Evolutionary conservation across 495 filamentous ascomycete genomes (phyloP).

Genomic region (Daldinia caldariorum): DNA sequence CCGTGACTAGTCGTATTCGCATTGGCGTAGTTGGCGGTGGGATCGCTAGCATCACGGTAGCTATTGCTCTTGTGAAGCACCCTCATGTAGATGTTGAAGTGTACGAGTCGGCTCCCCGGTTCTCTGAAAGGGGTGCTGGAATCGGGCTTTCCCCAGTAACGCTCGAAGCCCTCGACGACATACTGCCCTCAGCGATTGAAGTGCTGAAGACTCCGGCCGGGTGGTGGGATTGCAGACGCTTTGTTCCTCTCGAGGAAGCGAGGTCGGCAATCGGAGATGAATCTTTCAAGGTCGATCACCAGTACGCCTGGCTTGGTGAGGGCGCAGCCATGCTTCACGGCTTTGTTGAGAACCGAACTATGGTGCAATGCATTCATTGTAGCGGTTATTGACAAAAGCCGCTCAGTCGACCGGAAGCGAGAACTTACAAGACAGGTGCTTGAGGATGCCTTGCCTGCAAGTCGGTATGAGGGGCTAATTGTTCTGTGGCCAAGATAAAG

Average conservation of each 20-base stretch:
- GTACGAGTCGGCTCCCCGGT: background rate
- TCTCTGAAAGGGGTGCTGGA: background rate
- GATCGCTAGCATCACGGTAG: background rate
- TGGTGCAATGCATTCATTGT: too few relatives aligned
- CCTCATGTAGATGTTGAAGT: background rate
- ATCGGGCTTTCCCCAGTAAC: background rate
- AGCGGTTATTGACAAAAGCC: too few relatives aligned
- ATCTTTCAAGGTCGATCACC: too few relatives aligned
- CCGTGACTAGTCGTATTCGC: too few relatives aligned
- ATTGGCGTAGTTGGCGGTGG: background rate
- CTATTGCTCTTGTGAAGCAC: background rate
- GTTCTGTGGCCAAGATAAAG: background rate
- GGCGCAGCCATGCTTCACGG: too few relatives aligned
- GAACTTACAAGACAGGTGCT: too few relatives aligned
- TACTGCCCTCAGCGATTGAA: background rate
- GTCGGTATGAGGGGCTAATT: background rate
- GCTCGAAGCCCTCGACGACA: background rate
- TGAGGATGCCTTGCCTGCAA: too few relatives aligned
- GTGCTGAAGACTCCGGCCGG: background rate
- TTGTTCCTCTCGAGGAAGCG: too few relatives aligned
- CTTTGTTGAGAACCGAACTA: too few relatives aligned
- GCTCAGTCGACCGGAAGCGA: too few relatives aligned
- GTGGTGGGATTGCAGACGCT: background rate
- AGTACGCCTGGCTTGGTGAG: too few relatives aligned
- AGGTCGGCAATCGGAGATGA: too few relatives aligned